phyloP scores from a whole-genome alignment of 2,329 filamentous ascomycete genomes.

The Lachnellula arida region DNA sequence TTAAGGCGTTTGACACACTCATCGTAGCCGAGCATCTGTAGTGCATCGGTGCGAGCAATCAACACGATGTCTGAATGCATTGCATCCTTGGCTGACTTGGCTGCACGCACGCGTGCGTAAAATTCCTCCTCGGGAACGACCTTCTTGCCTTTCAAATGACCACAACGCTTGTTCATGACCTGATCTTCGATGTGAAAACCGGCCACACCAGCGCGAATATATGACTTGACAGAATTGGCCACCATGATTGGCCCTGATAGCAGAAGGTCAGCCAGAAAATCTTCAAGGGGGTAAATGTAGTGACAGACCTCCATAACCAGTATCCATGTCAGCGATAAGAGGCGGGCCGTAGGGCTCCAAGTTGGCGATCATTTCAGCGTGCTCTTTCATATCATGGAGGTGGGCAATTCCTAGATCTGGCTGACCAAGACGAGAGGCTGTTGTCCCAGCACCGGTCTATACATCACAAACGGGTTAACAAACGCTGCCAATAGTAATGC shows the following conservation, averaged over 20 bases:
- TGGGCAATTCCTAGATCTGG: constrained; percentile 47
- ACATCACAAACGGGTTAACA: background rate
- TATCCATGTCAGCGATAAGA: constrained; percentile 51
- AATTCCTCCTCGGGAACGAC: constrained; percentile 49
- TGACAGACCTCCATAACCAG: constrained; percentile 34
- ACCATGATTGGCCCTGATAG: constrained; percentile 36
- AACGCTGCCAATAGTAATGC: background rate
- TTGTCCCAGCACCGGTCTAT: constrained; percentile 44
- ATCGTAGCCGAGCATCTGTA: constrained; percentile 53
- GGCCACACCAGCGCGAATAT: constrained; percentile 52
- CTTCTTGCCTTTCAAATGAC: constrained; percentile 57
- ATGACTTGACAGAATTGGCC: constrained; percentile 47
- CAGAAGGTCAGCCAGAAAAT: background rate
- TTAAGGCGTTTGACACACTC: constrained; percentile 48
- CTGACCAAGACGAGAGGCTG: constrained; percentile 43
- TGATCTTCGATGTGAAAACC: constrained; percentile 60
- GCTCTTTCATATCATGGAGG: constrained; percentile 47
- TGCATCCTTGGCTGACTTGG: constrained; percentile 44
- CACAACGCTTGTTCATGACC: constrained; percentile 60
- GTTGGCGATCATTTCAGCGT: constrained; percentile 50
- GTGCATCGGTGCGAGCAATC: constrained; percentile 59
- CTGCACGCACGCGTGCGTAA: constrained; percentile 52
- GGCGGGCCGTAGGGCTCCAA: constrained; percentile 43
- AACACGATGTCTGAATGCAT: constrained; percentile 54
- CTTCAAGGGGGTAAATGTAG: background rate